Evolutionary conservation across 176 grass and related monocot genomes (phyloP), one percentile per base, ranked within the genome.

Genomic region (maize (Zea mays)): DNA sequence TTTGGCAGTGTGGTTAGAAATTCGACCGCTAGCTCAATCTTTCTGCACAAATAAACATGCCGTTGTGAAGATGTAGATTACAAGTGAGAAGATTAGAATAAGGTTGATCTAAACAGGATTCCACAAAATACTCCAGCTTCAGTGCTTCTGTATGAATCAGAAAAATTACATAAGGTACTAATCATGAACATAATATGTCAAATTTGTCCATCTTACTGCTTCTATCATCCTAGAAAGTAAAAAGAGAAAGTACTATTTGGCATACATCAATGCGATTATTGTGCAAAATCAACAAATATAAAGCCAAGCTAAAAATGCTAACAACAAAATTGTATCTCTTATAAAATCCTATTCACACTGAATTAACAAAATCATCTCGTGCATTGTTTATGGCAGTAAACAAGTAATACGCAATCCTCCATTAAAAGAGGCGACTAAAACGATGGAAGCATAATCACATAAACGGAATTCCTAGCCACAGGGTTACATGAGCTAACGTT

Each of bases 11-110:
- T 61, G 9, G 13, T 84, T 65, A 95, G 40, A 74, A 90, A 95
- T 76, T 85, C 71, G 69, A 86, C 85, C 7, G 79, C 85, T 73
- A 89, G 72, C 66, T 89, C 90, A 59, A 99, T 81, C 84, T 99
- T 99, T 78, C 96, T 99, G 92, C 92, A 90, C 33, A 67, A 80
- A 85, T 85, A 16, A 77, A 71, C 27, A 61, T 44, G 16, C 2
- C 27, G 73, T 81, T 62, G 77, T 3, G 6, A 72, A n/a, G 5
- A 77, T 3, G 3, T 49, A n/a, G 4, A 43, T 43, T 45, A 45
- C 47, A 81, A 58, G 71, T 5, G n/a, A 44, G 0, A 65, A 70
- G 19, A 65, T 44, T 51, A 27, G 8, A 48, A 42, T 65, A 76
- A 71, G 15, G 49, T 50, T 46, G 19, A 56, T 39, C 3, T 38